phyloP scores from a whole-genome alignment of 495 filamentous ascomycete species.

The Umbilicaria muhlenbergii region DNA sequence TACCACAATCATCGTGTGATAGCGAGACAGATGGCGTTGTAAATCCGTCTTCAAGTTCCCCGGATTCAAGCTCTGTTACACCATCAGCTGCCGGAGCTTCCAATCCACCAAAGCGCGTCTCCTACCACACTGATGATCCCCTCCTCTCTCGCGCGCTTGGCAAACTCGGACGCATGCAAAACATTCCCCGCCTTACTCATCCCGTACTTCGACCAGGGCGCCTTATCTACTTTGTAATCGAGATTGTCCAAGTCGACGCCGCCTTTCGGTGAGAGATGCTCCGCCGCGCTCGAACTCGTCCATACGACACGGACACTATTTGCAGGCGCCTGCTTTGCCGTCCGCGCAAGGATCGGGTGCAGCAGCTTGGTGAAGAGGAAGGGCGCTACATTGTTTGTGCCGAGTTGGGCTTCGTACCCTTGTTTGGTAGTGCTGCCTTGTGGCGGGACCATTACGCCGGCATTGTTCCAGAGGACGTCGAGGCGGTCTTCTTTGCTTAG shows the following conservation, averaged over 20 bases:
- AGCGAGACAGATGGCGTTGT: neutral
- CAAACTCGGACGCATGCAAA: conserved; percentile 20
- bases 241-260: conserved; percentile 21
- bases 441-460: conserved; percentile 17
- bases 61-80: conserved; percentile 6
- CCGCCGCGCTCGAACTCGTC: conserved; percentile 19
- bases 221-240: conserved; percentile 11
- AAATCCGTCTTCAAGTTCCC: conserved; percentile 8
- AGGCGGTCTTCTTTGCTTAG: conserved; percentile 17
- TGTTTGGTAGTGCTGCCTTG: conserved; percentile 18
- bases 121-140: conserved; percentile 8
- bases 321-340: conserved; percentile 18
- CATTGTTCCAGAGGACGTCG: conserved; percentile 26
- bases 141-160: conserved; percentile 4
- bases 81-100: too few species aligned
- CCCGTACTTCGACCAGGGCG: conserved; percentile 17
- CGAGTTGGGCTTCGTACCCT: conserved; percentile 26
- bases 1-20: too few species aligned
- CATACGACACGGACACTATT: conserved; percentile 30
- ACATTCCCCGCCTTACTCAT: conserved; percentile 26
- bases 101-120: too few species aligned
- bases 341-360: conserved; percentile 19
- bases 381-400: conserved; percentile 24
- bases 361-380: conserved; percentile 29
- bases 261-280: conserved; percentile 12